Base-by-base conservation (phyloP, 1,284 basidiomycete genomes). In the Agaricales sp. region DNA sequence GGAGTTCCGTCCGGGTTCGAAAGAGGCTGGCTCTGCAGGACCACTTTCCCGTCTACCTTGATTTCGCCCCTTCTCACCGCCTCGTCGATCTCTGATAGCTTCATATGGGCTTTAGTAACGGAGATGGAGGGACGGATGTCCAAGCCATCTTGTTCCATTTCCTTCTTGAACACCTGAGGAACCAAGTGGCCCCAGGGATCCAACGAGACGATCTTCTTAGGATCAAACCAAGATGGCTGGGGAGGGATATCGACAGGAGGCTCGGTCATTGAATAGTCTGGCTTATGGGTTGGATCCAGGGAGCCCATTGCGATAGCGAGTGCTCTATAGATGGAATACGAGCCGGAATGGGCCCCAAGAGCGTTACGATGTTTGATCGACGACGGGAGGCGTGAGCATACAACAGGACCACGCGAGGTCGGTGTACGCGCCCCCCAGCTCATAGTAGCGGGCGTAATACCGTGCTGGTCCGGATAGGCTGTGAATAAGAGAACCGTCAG, bases 171-270 rank as follows among this genome's bases (percentile, higher is more conserved):
- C 1, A 89, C 77, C 46, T 80, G 78, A 14, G 89, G 92, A 0
- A 87, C 86, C 51, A 97, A 72, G 61, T 97, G 94, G 2, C 94
- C 94, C 80, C 83, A 97, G 0, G 94, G 94, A 63, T 98, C 95
- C 63, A 98, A 87, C 1, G 86, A 85, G 24, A 96, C 92, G 61
- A 98, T 96, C 76, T 92, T 93, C 57, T 60, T 65, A 2, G 79
- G 74, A 56, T 89, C 83, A 51, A 71, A 82, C 93, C 94, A 98
- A 2, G 82, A 67, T 0, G 86, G 80, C 56, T 91, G 84, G 13
- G 83, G 87, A 2, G 84, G 85, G 54, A 97, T 84, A 6, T 77
- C 69, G 25, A 97, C 82, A 0, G 92, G 89, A 0, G 95, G 41
- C 20, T 43, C 41, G 13, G 41, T 43, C 11, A 43, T 8, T 21